phyloP scores from a whole-genome alignment of 164 flowering plant genomes.

The Santalum album region DNA sequence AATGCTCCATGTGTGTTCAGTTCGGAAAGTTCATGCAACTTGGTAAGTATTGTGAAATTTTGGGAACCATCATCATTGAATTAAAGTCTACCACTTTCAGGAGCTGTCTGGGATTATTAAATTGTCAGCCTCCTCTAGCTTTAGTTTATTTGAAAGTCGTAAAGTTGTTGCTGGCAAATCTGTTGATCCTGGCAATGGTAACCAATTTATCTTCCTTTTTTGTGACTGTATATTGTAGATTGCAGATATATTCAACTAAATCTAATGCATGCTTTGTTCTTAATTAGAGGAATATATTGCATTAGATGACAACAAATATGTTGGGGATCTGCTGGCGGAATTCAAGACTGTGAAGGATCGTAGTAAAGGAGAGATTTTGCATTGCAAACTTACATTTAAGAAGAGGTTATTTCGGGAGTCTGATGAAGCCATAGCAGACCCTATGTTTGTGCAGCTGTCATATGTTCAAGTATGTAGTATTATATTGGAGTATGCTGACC shows the following conservation, averaged over 20 bases:
- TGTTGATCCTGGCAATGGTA: constrained; percentile 84
- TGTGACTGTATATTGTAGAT: background rate
- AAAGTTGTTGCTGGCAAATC: constrained; percentile 84
- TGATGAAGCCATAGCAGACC: constrained; percentile 85
- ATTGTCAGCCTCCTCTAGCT: constrained; percentile 80
- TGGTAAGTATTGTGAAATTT: too few relatives aligned
- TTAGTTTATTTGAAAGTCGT: constrained; percentile 90
- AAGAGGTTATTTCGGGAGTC: constrained; percentile 95
- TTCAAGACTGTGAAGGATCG: constrained; percentile 91
- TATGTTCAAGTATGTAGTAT: constrained; percentile 76
- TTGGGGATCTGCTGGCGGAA: constrained; percentile 92
- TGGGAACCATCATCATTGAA: background rate
- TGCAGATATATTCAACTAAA: background rate
- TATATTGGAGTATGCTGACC: too few relatives aligned
- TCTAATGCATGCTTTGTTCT: constrained; percentile 12
- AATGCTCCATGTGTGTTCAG: too few relatives aligned
- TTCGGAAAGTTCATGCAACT: too few relatives aligned
- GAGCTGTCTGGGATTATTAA: constrained; percentile 95
- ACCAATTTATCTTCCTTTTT: constrained; percentile 5
- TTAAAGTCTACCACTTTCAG: constrained; percentile 28
- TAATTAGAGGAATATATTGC: constrained; percentile 83
- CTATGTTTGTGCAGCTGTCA: constrained; percentile 90
- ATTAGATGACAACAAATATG: constrained; percentile 88
- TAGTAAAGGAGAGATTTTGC: constrained; percentile 92
- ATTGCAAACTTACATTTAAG: constrained; percentile 81